Conservation (phyloP, 352 stramenopile species). For the Globisporangium acanthophoron region DNA sequence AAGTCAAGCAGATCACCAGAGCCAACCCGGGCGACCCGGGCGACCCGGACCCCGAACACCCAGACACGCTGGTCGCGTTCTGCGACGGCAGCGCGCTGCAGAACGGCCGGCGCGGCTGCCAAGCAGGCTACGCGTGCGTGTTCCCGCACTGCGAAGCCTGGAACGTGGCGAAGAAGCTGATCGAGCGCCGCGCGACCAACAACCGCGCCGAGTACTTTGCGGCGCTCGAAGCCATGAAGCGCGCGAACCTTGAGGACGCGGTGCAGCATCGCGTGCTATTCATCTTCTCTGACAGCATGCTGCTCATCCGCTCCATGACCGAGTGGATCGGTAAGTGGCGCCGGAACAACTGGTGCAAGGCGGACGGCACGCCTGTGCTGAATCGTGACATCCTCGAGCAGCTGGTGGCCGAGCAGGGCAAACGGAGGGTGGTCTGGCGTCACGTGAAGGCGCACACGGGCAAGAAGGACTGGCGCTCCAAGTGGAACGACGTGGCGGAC, state of each 20-base stretch:
- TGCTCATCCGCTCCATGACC: constrained; percentile 81
- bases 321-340: constrained; percentile 66
- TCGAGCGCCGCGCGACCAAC: constrained; percentile 31
- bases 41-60: constrained; percentile 43
- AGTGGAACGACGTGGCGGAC: constrained; percentile 5
- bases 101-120: constrained; percentile 47
- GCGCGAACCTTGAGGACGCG: constrained; percentile 54
- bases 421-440: constrained; percentile 47
- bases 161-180: constrained; percentile 55
- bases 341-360: constrained; percentile 61
- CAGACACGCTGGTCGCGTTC: constrained; percentile 59
- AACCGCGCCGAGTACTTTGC: constrained; percentile 32
- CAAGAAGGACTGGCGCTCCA: constrained; percentile 18
- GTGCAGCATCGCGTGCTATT: constrained; percentile 31
- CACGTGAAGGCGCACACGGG: constrained; percentile 69
- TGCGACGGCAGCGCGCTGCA: constrained; percentile 69
- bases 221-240: constrained; percentile 52
- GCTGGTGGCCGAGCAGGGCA: constrained; percentile 35
- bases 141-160: constrained; percentile 59
- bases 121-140: constrained; percentile 67
- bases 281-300: constrained; percentile 80
- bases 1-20: constrained; percentile 13
- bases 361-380: constrained; percentile 39
- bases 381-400: constrained; percentile 69
- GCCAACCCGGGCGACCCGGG: neutral